Percentiles rank a stretch among this genome's conserved stretches.
phyloP scores from a whole-genome alignment of 441 rosid genomes.

The Populus hybrid region DNA sequence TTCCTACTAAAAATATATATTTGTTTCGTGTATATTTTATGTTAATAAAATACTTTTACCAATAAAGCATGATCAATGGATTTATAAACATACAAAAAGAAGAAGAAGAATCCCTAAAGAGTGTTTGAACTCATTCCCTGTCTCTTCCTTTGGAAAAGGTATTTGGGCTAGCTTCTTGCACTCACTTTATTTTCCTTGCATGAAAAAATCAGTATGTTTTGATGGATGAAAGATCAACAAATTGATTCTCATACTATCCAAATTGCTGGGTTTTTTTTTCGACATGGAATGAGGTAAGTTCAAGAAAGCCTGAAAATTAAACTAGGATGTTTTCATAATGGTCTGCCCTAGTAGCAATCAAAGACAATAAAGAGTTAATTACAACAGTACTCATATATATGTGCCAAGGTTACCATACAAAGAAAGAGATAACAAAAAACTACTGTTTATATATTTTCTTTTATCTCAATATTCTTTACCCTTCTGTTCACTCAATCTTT shows the following conservation, averaged over 20 bases:
- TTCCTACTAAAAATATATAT: neutral
- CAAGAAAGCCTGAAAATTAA: neutral
- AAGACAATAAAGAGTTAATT: neutral
- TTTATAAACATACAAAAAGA: neutral
- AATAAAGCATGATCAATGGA: neutral
- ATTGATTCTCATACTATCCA: neutral
- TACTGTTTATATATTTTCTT: neutral
- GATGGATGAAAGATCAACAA: neutral
- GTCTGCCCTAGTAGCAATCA: neutral
- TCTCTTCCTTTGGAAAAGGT: constrained; percentile 12
- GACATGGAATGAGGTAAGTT: neutral
- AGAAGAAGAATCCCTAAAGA: constrained; percentile 1
- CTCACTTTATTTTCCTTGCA: neutral
- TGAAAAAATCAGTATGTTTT: neutral
- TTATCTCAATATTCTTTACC: constrained; percentile 9
- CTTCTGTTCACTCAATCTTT: constrained; percentile 16
- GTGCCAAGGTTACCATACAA: neutral
- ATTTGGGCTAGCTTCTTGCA: neutral
- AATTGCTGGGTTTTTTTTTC: neutral
- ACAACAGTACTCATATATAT: too few species aligned
- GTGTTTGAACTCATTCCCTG: constrained; percentile 7
- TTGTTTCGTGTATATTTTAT: neutral
- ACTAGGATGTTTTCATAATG: neutral
- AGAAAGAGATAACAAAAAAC: neutral
- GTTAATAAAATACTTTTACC: constrained; percentile 4